phyloP scores from a whole-genome alignment of 2,329 filamentous ascomycete genomes.

The Fusarium nurragi region DNA sequence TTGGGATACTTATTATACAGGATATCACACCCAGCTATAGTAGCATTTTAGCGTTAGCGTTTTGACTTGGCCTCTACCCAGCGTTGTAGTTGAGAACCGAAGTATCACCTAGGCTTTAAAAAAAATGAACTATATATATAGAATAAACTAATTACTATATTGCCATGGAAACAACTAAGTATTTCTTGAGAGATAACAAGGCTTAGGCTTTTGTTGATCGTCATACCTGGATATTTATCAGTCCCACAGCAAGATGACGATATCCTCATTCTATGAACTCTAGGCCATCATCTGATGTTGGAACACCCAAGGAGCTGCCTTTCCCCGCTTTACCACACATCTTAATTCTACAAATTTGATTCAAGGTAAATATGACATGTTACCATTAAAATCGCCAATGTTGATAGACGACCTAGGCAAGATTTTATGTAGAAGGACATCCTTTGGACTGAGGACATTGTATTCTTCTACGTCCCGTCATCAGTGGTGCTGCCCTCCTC shows the following conservation, averaged over 20 bases:
- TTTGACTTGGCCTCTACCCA: neutral
- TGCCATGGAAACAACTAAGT: no score
- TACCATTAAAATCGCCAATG: neutral
- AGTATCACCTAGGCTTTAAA: no score
- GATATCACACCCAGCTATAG: neutral
- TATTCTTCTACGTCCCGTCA: constrained; percentile 51
- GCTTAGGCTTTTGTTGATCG: neutral
- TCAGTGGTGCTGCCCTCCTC: constrained; percentile 30
- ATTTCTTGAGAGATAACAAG: no score
- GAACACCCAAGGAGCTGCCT: neutral
- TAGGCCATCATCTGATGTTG: no score
- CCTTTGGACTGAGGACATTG: constrained; percentile 32
- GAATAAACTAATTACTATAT: no score
- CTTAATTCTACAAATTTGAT: neutral
- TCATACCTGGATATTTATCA: neutral
- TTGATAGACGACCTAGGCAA: neutral
- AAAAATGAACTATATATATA: no score
- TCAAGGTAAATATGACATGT: neutral
- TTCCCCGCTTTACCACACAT: neutral
- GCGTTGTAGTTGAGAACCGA: neutral
- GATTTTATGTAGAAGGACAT: neutral
- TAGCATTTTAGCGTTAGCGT: neutral
- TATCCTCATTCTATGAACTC: neutral
- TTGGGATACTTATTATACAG: neutral
- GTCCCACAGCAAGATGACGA: neutral